Conservation (phyloP, 257 asterid species). For the Gentiana macrophylla region DNA sequence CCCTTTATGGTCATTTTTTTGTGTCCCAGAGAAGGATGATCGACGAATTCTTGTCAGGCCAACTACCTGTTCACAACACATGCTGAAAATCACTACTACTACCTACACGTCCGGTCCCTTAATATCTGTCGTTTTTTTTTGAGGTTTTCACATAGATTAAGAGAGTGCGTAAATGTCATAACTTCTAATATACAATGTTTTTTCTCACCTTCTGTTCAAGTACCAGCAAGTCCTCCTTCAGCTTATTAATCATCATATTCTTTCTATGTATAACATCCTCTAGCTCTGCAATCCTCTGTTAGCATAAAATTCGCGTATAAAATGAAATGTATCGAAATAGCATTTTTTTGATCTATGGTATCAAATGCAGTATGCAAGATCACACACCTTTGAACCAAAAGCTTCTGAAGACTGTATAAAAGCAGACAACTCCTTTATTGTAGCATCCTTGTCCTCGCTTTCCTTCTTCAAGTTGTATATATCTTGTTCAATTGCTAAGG, state of each 20-base stretch:
- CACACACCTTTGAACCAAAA: slow-evolving; percentile 54
- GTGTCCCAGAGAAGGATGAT: slow-evolving; percentile 35
- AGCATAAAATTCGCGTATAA: background rate
- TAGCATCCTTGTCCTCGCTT: slow-evolving; percentile 64
- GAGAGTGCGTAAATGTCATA: too few species aligned
- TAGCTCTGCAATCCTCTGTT: slow-evolving; percentile 66
- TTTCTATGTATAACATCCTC: slow-evolving; percentile 77
- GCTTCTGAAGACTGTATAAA: slow-evolving; percentile 48
- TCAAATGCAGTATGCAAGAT: too few species aligned
- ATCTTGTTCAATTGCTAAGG: slow-evolving; percentile 36
- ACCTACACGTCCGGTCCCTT: too few species aligned
- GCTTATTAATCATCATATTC: slow-evolving; percentile 71
- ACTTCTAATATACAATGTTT: too few species aligned
- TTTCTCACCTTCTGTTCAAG: slow-evolving; percentile 73
- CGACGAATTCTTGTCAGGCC: slow-evolving; percentile 50
- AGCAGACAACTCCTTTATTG: slow-evolving; percentile 49
- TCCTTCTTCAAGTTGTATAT: slow-evolving; percentile 44
- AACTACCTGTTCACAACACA: slow-evolving; percentile 34
- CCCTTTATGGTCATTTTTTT: slow-evolving; percentile 19
- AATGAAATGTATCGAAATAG: too few species aligned
- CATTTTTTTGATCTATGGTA: too few species aligned
- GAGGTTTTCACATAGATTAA: too few species aligned
- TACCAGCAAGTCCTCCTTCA: slow-evolving; percentile 55
- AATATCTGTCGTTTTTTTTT: too few species aligned
- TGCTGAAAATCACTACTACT: too few species aligned